These are phyloP conservation scores for Leucocoprinus leucothites DNA, from an alignment of 768 basidiomycete genomes.

Conservation along the genomic window DNA sequence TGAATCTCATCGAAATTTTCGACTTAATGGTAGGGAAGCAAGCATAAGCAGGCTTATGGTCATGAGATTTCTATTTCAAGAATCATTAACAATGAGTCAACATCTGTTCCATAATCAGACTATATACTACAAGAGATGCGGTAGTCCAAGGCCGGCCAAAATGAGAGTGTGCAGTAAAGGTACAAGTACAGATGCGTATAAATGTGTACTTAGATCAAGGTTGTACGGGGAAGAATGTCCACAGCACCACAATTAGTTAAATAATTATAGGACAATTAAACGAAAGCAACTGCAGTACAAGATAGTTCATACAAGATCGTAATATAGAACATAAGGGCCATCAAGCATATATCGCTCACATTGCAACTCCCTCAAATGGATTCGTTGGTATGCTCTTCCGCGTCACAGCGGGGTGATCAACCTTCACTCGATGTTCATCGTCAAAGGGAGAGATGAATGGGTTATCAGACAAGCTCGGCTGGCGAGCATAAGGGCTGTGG, in stretches of 20 bases:
- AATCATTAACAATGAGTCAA: too few relatives aligned
- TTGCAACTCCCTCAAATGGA: constrained; percentile 36
- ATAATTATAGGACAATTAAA: neutral
- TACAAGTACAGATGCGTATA: constrained; percentile 6
- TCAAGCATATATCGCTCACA: constrained; percentile 17
- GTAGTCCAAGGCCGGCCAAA: constrained; percentile 2
- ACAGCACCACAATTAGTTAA: neutral
- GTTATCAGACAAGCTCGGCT: constrained; percentile 36
- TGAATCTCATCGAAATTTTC: too few relatives aligned
- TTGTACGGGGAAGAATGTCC: neutral
- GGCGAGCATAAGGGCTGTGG: constrained; percentile 39
- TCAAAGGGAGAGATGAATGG: constrained; percentile 83
- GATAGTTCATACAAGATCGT: neutral
- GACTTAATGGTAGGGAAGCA: too few relatives aligned
- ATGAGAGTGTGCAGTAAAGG: too few relatives aligned
- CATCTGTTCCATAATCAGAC: neutral
- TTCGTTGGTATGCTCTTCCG: constrained; percentile 50
- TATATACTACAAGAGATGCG: neutral
- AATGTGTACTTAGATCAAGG: neutral
- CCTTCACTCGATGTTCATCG: constrained; percentile 48
- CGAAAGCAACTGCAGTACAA: too few relatives aligned
- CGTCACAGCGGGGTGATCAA: constrained; percentile 25
- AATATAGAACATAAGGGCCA: neutral
- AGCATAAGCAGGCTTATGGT: too few relatives aligned
- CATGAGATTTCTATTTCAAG: too few relatives aligned